phyloP scores from a whole-genome alignment of 495 filamentous ascomycete species.

The Patellaria atrata region DNA sequence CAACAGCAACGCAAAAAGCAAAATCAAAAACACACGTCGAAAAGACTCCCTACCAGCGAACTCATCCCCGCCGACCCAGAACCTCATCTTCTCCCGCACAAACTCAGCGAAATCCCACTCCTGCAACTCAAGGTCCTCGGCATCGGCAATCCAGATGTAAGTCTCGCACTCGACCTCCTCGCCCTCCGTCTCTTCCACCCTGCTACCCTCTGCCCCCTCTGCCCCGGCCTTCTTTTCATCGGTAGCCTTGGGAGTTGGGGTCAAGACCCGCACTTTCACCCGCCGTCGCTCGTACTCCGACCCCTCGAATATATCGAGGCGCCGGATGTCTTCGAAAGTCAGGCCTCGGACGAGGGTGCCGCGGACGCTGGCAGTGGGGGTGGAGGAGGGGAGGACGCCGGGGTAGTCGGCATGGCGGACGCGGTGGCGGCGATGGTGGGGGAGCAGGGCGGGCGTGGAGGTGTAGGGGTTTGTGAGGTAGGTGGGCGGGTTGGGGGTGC shows the following conservation, averaged over 20 bases:
- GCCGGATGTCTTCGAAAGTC: conserved; percentile 56
- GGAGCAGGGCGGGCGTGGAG: conserved; percentile 62
- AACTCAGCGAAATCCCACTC: conserved; percentile 65
- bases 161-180: conserved; percentile 49
- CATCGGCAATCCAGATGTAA: conserved; percentile 55
- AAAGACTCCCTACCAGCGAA: conserved; percentile 22
- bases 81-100: conserved; percentile 23
- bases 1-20: conserved; percentile 6
- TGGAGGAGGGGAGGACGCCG: conserved; percentile 44
- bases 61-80: conserved; percentile 25
- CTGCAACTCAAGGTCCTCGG: conserved; percentile 39
- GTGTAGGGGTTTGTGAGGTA: conserved; percentile 30
- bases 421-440: conserved; percentile 52
- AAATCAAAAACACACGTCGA: conserved; percentile 1
- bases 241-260: no score
- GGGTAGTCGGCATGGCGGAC: conserved; percentile 66
- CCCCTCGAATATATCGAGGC: conserved; percentile 78
- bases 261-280: conserved; percentile 35
- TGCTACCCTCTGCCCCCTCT: conserved; percentile 27
- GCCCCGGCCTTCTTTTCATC: conserved; percentile 22
- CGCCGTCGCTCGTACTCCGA: conserved; percentile 47
- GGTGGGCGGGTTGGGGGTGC: conserved; percentile 34
- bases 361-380: conserved; percentile 39
- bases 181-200: conserved; percentile 35
- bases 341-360: conserved; percentile 69